Conservation (phyloP, 148 eudicot species). For the Linanthus parryae region DNA sequence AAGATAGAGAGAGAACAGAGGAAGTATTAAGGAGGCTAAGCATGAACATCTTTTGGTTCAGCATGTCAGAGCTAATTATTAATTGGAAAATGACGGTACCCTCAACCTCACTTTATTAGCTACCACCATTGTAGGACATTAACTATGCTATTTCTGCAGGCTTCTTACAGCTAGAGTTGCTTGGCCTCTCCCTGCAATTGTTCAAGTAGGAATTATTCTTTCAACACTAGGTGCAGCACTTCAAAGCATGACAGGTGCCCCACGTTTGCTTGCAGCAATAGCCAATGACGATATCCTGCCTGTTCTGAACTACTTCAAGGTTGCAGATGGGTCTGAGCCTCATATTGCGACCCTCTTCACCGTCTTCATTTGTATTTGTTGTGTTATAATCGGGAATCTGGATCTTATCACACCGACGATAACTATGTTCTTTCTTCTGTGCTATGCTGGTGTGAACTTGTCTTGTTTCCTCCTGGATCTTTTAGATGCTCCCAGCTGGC, state of each 20-base stretch:
- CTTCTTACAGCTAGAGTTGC: slow-evolving; percentile 94
- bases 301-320: slow-evolving; percentile 91
- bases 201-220: slow-evolving; percentile 87
- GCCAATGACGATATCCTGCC: slow-evolving; percentile 98
- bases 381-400: slow-evolving; percentile 94
- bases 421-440: slow-evolving; percentile 94
- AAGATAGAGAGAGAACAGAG: too few species aligned
- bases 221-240: slow-evolving; percentile 98
- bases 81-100: neutral
- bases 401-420: slow-evolving; percentile 94
- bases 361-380: slow-evolving; percentile 86
- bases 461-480: slow-evolving; percentile 98
- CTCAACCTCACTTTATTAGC: slow-evolving; percentile 4
- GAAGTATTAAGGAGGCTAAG: too few species aligned
- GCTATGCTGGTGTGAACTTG: slow-evolving; percentile 96
- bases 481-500: slow-evolving; percentile 99
- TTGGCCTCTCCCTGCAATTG: slow-evolving; percentile 84
- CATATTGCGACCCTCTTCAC: slow-evolving; percentile 87
- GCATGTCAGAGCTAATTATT: too few species aligned
- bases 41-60: too few species aligned
- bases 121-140: neutral
- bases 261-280: slow-evolving; percentile 92
- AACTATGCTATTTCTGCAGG: slow-evolving; percentile 46
- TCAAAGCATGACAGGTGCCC: slow-evolving; percentile 96
- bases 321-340: slow-evolving; percentile 89